Conservation (phyloP, 2,329 filamentous ascomycete species). For the Huntiella savannae region DNA sequence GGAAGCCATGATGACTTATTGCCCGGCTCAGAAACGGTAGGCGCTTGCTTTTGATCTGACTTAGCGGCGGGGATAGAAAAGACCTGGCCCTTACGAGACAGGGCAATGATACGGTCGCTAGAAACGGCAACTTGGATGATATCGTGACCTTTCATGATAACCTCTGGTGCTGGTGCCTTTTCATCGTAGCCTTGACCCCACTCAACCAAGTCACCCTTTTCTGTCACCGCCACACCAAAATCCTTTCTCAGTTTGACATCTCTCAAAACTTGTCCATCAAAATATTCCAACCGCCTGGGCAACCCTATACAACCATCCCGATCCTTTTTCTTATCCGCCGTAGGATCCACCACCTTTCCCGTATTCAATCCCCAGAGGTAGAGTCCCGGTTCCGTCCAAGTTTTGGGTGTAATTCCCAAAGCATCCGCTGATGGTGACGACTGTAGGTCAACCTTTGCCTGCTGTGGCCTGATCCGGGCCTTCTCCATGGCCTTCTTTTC, state of each 20-base stretch:
- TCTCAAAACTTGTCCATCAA: constrained; percentile 65
- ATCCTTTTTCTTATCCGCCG: constrained; percentile 26
- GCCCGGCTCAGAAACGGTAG: constrained; percentile 20
- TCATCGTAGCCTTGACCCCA: constrained; percentile 69
- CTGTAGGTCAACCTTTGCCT: constrained; percentile 55
- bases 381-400: constrained; percentile 65
- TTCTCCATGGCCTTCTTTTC: constrained; percentile 31
- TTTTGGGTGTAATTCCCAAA: constrained; percentile 24
- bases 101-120: constrained; percentile 61
- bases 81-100: constrained; percentile 55
- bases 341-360: constrained; percentile 69
- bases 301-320: constrained; percentile 61
- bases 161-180: constrained; percentile 40
- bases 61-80: constrained; percentile 70
- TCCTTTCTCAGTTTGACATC: constrained; percentile 70
- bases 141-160: constrained; percentile 66
- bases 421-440: constrained; percentile 34
- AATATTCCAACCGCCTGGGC: constrained; percentile 60
- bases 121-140: constrained; percentile 60
- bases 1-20: constrained; percentile 44
- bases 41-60: constrained; percentile 39
- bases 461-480: constrained; percentile 41
- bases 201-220: constrained; percentile 75
- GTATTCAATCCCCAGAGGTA: constrained; percentile 87
- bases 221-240: constrained; percentile 72